phyloP scores from a whole-genome alignment of 2,329 filamentous ascomycete species.

The Thermoascus crustaceus region DNA sequence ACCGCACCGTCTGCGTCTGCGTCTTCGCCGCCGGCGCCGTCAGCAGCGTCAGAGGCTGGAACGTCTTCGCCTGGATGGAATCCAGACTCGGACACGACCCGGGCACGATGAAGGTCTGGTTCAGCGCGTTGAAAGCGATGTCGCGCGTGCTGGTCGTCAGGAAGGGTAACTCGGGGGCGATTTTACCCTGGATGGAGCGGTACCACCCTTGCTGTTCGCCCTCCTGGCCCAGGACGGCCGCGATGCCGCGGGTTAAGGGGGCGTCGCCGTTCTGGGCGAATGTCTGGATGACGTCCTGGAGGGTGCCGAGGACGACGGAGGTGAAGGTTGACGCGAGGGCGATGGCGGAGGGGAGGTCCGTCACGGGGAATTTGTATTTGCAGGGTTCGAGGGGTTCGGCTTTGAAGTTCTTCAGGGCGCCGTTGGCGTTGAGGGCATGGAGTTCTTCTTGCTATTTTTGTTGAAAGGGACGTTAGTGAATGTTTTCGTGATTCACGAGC shows the following conservation, averaged over 20 bases:
- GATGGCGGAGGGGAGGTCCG: constrained; percentile 48
- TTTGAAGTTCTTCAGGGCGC: constrained; percentile 43
- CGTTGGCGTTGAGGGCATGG: constrained; percentile 53
- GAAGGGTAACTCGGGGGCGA: no score
- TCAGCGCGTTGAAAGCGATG: constrained; percentile 55
- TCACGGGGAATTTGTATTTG: constrained; percentile 51
- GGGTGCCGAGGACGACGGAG: constrained; percentile 55
- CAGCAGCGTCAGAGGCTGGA: constrained; percentile 42
- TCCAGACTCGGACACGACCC: constrained; percentile 43
- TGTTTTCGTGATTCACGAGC: neutral
- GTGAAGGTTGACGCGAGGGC: constrained; percentile 55
- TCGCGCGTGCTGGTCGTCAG: constrained; percentile 50
- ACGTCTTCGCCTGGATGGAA: constrained; percentile 45
- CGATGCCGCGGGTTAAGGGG: constrained; percentile 47
- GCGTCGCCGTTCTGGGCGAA: constrained; percentile 43
- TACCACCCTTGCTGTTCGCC: no score
- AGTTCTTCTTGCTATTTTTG: constrained; percentile 51
- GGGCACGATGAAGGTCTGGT: constrained; percentile 49
- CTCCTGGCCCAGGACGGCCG: constrained; percentile 50
- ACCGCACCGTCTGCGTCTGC: constrained; percentile 44
- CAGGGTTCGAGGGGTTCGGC: constrained; percentile 43
- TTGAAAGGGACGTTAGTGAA: constrained; percentile 26
- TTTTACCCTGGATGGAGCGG: no score
- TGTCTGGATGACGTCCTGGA: constrained; percentile 51
- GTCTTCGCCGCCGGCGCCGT: constrained; percentile 23